Conservation (phyloP, 2,329 filamentous ascomycete species). For the Pseudonectria buxi region DNA sequence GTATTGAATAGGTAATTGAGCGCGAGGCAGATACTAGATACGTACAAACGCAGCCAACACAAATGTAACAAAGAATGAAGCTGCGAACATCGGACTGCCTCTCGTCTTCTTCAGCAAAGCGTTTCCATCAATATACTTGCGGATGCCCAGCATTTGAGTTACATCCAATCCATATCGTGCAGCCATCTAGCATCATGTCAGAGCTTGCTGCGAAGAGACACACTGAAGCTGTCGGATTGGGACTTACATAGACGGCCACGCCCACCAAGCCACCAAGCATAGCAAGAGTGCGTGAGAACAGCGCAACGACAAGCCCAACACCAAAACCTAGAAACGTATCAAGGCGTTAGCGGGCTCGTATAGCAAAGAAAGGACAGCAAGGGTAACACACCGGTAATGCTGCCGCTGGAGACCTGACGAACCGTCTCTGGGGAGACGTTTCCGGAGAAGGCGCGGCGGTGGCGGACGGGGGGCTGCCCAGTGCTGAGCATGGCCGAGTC, state of each 20-base stretch:
- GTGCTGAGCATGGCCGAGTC: conserved; percentile 8
- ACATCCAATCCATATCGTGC: conserved; percentile 37
- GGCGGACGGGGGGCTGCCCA: conserved; percentile 1
- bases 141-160: conserved; percentile 29
- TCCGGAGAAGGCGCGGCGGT: no score
- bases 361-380: neutral
- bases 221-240: neutral
- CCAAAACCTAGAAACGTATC: conserved; percentile 44
- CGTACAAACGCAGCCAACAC: conserved; percentile 49
- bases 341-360: neutral
- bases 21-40: conserved; percentile 35
- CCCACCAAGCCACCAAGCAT: conserved; percentile 60
- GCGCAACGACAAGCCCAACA: conserved; percentile 57
- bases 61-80: conserved; percentile 67
- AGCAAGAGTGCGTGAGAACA: conserved; percentile 65
- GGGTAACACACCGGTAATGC: conserved; percentile 38
- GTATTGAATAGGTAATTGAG: conserved; percentile 37
- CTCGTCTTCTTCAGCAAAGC: conserved; percentile 43
- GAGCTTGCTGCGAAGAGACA: neutral
- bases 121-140: conserved; percentile 31
- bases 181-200: conserved; percentile 31
- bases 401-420: conserved; percentile 47
- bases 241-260: conserved; percentile 55
- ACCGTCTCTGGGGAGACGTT: conserved; percentile 27
- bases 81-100: conserved; percentile 56